Evolutionary conservation across 208 protist genomes (phyloP), one percentile per base, ranked within the genome.

Genomic region (Wallacemonas sp.): DNA sequence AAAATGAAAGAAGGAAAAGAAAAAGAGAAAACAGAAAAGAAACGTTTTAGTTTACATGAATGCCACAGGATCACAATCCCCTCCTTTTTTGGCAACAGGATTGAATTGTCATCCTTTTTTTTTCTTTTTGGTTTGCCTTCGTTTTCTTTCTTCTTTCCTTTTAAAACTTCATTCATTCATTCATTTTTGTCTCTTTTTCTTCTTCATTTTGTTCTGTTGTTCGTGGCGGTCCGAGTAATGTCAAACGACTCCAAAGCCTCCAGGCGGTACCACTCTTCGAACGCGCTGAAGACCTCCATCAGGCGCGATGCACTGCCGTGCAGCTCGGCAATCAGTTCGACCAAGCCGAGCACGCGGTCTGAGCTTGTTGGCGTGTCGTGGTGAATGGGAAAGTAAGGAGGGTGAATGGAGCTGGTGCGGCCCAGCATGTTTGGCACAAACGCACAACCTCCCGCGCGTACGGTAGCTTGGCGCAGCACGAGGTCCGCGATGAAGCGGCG

Each of bases 251-350:
- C 86, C 42, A 93, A 38, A 39, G 78, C 72, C 17, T 79, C 68
- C 45, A 94, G 72, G 4, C 84, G 80, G 62, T 91, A 91, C 88
- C 88, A 94, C 73, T 94, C 84, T 44, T 75, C 82, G 75, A 91
- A 94, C 44, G 70, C 77, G 22, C 73, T 70, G 4, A 90, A 38
- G 2, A 94, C 42, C 28, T 78, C 76, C 31, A 72, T 74, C 41
- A 90, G 68, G 14, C 70, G 72, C 11, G 80, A 68, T 30, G 56
- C 30, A 24, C 78, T 61, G 4, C 76, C 51, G 15, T 72, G 54
- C 34, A 82, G 46, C 24, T 66, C 55, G 27, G 83, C 79, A 41
- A 94, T 65, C 49, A 86, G 72, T 14, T 75, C 69, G 21, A 84
- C 34, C 64, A 88, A 53, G 21, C 66, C 63, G 21, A 65, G 14